phyloP scores from a whole-genome alignment of 805 yeast species.

The Candida ficus region DNA sequence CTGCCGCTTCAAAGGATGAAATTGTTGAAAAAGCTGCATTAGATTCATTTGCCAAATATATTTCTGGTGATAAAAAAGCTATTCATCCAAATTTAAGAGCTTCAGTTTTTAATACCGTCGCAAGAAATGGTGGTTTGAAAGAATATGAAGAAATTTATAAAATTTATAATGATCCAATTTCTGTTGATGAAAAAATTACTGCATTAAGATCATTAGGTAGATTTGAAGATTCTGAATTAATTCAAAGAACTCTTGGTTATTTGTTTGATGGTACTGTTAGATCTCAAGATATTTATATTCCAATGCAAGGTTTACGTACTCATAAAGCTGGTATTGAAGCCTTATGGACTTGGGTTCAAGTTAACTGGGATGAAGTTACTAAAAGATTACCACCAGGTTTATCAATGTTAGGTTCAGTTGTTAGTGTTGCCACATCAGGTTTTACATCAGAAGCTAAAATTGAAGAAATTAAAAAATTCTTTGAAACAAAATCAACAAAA shows the following conservation, averaged over 20 bases:
- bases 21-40: conserved; percentile 42
- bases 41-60: conserved; percentile 46
- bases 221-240: conserved; percentile 46
- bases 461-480: conserved; percentile 46
- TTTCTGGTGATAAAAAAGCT: conserved; percentile 60
- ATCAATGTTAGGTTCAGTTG: conserved; percentile 73
- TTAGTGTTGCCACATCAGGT: conserved; percentile 54
- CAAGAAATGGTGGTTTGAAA: conserved; percentile 54
- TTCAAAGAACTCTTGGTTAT: conserved; percentile 50
- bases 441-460: conserved; percentile 53
- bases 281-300: conserved; percentile 72
- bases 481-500: conserved; percentile 48
- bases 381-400: conserved; percentile 75
- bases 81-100: conserved; percentile 71
- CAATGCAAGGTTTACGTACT: conserved; percentile 67
- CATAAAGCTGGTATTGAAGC: conserved; percentile 62
- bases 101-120: conserved; percentile 60
- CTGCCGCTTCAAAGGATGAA: conserved; percentile 47
- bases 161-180: conserved; percentile 55
- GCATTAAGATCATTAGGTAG: conserved; percentile 69
- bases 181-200: conserved; percentile 61
- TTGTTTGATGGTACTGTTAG: conserved; percentile 55
- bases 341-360: conserved; percentile 67
- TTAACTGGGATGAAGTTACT: conserved; percentile 66
- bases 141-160: conserved; percentile 59